Conservation (phyloP, 768 basidiomycete genomes). For the Kwoniella bestiolae region DNA sequence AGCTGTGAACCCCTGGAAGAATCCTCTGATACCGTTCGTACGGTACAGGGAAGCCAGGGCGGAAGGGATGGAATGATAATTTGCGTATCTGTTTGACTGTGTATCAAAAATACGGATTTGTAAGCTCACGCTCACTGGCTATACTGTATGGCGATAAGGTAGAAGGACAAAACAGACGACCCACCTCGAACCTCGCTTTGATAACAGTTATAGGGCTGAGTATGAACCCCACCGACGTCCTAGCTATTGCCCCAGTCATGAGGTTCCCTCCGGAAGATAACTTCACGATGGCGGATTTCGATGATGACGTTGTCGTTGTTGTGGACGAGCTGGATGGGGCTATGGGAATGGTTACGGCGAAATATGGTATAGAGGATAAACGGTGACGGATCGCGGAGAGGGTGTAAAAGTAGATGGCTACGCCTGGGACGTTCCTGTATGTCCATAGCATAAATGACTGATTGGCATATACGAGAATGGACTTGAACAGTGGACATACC, state of each 20-base stretch:
- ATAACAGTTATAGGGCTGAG: constrained; percentile 89
- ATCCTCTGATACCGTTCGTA: constrained; percentile 69
- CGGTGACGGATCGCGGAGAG: constrained; percentile 78
- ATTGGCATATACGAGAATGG: neutral
- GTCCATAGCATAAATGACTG: neutral
- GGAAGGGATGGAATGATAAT: constrained; percentile 46
- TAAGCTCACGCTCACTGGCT: no score
- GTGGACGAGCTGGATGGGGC: neutral
- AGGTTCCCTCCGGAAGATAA: constrained; percentile 79
- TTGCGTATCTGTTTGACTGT: constrained; percentile 49
- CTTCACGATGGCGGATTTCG: constrained; percentile 49
- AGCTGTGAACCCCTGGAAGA: constrained; percentile 82
- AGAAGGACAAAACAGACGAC: constrained; percentile 20
- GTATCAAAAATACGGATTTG: no score
- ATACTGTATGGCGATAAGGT: no score
- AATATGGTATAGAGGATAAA: constrained; percentile 75
- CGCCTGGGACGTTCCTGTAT: constrained; percentile 84
- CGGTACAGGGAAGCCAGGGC: constrained; percentile 52
- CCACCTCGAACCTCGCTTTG: constrained; percentile 88
- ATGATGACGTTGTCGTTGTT: constrained; percentile 11
- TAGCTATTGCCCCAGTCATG: constrained; percentile 78
- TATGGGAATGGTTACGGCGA: constrained; percentile 59
- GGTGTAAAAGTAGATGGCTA: constrained; percentile 87
- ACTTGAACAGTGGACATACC: constrained; percentile 59
- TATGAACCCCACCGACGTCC: constrained; percentile 78